Conservation (phyloP, 768 basidiomycete genomes). For the Rhizopogon salebrosus region DNA sequence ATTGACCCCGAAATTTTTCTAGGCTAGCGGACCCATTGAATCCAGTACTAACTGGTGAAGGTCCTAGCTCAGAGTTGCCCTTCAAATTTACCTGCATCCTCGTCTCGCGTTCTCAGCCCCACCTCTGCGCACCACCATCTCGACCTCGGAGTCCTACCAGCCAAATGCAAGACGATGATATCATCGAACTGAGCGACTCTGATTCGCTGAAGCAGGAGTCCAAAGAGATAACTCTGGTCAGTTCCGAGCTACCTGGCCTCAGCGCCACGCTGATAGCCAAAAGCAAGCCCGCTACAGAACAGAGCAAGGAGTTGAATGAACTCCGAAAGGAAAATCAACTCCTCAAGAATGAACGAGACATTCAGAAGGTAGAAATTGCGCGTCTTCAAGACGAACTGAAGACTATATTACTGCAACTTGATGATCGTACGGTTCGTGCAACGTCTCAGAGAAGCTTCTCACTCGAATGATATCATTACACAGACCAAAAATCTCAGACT, state of each 20-base stretch:
- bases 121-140: background rate
- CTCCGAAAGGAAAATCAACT: background rate
- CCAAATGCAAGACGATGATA: background rate
- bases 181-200: background rate
- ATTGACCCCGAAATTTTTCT: no score
- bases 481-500: background rate
- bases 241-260: background rate
- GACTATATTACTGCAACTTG: background rate
- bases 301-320: background rate
- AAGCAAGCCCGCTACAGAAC: background rate
- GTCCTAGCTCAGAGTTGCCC: background rate
- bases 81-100: background rate
- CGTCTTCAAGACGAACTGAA: slow-evolving; percentile 3
- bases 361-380: slow-evolving; percentile 1
- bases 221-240: background rate
- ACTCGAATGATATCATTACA: background rate
- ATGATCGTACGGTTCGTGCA: background rate
- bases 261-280: background rate
- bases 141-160: background rate
- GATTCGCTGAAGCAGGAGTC: background rate
- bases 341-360: background rate
- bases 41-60: background rate
- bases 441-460: background rate
- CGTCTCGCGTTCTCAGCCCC: background rate
- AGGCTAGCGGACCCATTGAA: no score